These are phyloP conservation scores for Linanthus parryae DNA, from an alignment of 148 eudicot species.

Conservation along the genomic window DNA sequence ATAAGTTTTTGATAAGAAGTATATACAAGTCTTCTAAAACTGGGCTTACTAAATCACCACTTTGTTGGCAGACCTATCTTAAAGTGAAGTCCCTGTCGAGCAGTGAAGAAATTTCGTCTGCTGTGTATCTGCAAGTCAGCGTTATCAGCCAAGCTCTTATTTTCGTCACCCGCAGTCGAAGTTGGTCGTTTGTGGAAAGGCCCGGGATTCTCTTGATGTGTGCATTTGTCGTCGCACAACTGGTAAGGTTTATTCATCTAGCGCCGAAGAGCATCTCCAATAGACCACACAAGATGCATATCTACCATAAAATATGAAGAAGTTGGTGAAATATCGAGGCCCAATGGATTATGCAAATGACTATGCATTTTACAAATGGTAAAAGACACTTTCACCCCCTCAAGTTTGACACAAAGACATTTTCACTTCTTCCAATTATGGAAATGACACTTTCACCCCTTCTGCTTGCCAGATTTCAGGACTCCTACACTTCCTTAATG, in stretches of 20 bases:
- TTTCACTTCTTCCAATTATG: no score
- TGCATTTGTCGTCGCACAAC: constrained; percentile 67
- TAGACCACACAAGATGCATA: background rate
- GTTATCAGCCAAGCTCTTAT: constrained; percentile 80
- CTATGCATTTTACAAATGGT: no score
- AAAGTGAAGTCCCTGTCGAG: constrained; percentile 46
- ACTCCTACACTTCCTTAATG: no score
- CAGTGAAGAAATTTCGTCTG: constrained; percentile 55
- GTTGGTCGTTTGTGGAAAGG: constrained; percentile 75
- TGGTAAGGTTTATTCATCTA: constrained; percentile 31
- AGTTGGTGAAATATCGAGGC: no score
- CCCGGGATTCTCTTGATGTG: constrained; percentile 60
- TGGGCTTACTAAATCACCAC: background rate
- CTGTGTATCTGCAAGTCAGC: constrained; percentile 79
- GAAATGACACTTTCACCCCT: no score
- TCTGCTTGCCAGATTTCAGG: no score
- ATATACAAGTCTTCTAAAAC: constrained; percentile 2
- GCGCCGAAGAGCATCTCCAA: background rate
- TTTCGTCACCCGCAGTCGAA: constrained; percentile 75
- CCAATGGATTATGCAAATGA: no score
- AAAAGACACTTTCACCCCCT: no score
- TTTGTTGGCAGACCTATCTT: constrained; percentile 35
- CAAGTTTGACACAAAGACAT: no score
- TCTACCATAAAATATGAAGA: background rate
- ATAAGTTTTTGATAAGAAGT: background rate